These are phyloP conservation scores for Ramichloridium luteum DNA, from an alignment of 2,329 filamentous ascomycete genomes.

Conservation along the genomic window DNA sequence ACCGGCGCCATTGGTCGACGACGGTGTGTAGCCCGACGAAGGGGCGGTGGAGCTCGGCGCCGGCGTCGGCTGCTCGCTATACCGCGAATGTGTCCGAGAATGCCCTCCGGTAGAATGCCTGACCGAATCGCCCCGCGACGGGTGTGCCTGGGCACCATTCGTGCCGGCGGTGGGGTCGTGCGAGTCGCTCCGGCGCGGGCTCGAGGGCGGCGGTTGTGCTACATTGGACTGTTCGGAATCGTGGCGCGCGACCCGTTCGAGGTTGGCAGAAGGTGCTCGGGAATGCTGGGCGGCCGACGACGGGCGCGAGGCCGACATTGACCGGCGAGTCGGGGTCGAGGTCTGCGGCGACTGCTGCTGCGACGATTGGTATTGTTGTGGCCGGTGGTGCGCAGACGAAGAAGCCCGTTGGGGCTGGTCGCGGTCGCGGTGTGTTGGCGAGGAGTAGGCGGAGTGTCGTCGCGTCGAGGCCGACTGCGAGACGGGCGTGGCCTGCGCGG, in stretches of 20 bases:
- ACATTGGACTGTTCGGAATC: constrained; percentile 64
- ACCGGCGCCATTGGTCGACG: neutral
- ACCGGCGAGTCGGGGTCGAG: constrained; percentile 24
- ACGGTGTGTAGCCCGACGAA: too few species aligned
- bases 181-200: constrained; percentile 51
- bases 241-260: constrained; percentile 47
- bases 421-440: constrained; percentile 1
- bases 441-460: neutral
- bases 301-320: constrained; percentile 25
- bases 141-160: constrained; percentile 27
- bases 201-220: constrained; percentile 36
- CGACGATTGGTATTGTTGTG: too few species aligned
- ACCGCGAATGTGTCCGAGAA: constrained; percentile 27
- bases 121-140: constrained; percentile 39
- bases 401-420: neutral
- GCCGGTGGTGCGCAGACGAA: neutral
- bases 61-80: constrained; percentile 30
- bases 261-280: constrained; percentile 34
- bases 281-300: constrained; percentile 18
- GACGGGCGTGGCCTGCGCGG: neutral
- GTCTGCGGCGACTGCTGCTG: too few species aligned
- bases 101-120: constrained; percentile 30
- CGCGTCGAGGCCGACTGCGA: neutral
- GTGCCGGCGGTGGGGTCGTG: constrained; percentile 35
- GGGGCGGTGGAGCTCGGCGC: constrained; percentile 18